Percentiles rank a stretch among this genome's conserved stretches.
Evolutionary conservation across 192 early-diverging fungal genomes (phyloP).

Genomic region (Backusella psychrophila): DNA sequence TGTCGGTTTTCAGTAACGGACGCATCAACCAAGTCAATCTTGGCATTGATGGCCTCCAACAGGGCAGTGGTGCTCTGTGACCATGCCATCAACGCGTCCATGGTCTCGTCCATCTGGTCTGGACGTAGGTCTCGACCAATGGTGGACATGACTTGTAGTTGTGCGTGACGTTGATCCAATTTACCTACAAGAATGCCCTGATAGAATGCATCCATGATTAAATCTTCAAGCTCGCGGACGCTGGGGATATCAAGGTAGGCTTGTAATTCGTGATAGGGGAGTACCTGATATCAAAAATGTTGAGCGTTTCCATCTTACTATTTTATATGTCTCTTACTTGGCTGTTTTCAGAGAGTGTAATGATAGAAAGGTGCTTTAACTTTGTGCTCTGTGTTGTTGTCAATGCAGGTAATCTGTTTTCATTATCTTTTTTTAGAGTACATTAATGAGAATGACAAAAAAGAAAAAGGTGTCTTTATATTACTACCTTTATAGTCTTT

Average conservation of each 20-base stretch:
- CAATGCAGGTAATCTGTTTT: slow-evolving; percentile 43
- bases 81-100: slow-evolving; percentile 59
- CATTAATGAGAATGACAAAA: background rate
- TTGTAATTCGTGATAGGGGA: slow-evolving; percentile 65
- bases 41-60: slow-evolving; percentile 47
- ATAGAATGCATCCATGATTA: slow-evolving; percentile 87
- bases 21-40: slow-evolving; percentile 33
- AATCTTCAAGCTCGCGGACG: slow-evolving; percentile 80
- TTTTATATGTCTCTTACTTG: slow-evolving; percentile 37
- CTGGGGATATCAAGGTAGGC: slow-evolving; percentile 69
- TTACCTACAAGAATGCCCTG: slow-evolving; percentile 75
- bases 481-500: slow-evolving; percentile 68
- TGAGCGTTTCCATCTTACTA: background rate
- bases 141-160: slow-evolving; percentile 74
- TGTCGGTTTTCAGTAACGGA: background rate
- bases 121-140: slow-evolving; percentile 81
- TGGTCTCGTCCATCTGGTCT: slow-evolving; percentile 55
- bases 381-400: slow-evolving; percentile 49
- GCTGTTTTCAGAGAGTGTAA: slow-evolving; percentile 63
- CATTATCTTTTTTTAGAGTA: slow-evolving; percentile 37
- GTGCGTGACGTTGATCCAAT: slow-evolving; percentile 76
- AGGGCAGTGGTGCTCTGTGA: slow-evolving; percentile 55
- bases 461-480: background rate
- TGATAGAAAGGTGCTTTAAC: slow-evolving; percentile 74
- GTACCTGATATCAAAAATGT: slow-evolving; percentile 46